These are phyloP conservation scores for Paralagenidium karlingii DNA, from an alignment of 352 stramenopile genomes.

Conservation along the genomic window DNA sequence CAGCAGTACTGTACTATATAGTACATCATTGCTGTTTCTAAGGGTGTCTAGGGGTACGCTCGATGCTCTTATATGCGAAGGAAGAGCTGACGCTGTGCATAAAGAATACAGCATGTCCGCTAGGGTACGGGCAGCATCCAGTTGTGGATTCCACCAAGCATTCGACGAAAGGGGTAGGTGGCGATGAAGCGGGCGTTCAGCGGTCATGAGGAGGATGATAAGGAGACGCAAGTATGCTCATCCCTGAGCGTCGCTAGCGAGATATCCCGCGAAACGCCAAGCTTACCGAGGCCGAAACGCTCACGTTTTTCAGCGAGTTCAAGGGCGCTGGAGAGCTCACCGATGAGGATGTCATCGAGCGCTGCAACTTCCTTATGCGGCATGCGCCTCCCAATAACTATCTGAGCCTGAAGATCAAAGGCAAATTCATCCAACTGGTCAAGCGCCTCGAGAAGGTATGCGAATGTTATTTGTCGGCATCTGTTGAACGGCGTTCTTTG, in stretches of 20 bases:
- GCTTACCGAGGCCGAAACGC: conserved; percentile 11
- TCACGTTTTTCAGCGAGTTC: conserved; percentile 18
- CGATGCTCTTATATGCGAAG: no score
- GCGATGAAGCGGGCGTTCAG: conserved; percentile 1
- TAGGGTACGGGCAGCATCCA: no score
- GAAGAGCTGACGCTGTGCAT: no score
- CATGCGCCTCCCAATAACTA: conserved; percentile 12
- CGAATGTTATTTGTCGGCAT: conserved; percentile 1
- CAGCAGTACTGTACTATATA: no score
- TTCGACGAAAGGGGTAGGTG: no score
- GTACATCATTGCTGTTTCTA: no score
- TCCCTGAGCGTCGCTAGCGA: conserved; percentile 6
- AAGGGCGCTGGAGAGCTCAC: conserved; percentile 10
- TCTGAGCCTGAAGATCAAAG: conserved; percentile 11
- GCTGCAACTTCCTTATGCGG: conserved; percentile 13
- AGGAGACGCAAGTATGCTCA: conserved; percentile 11
- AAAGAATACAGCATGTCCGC: no score
- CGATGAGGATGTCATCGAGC: conserved; percentile 13
- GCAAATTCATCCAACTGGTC: conserved; percentile 14
- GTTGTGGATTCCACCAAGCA: no score
- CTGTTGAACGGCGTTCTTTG: conserved; percentile 4
- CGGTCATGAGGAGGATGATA: conserved; percentile 3
- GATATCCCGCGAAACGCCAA: conserved; percentile 16
- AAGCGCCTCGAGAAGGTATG: conserved; percentile 15
- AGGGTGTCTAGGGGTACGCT: no score